phyloP scores from a whole-genome alignment of 805 yeast species.

The Candida fluviatilis region DNA sequence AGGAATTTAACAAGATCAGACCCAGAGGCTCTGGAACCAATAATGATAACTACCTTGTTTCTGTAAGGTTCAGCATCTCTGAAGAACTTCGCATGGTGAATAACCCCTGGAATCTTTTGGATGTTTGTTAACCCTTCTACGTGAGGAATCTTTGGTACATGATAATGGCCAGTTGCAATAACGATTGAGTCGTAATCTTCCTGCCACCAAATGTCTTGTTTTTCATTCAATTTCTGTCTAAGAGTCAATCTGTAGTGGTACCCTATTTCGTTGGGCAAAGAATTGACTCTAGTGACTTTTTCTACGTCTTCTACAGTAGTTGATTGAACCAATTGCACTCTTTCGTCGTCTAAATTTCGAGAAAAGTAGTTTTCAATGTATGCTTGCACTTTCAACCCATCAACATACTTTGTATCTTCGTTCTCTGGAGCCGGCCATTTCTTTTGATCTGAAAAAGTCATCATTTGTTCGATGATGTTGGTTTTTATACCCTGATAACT shows the following conservation, averaged over 20 bases:
- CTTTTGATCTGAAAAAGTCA: slow-evolving; percentile 42
- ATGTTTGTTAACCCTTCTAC: slow-evolving; percentile 38
- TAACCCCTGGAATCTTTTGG: slow-evolving; percentile 21
- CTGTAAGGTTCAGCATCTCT: slow-evolving; percentile 26
- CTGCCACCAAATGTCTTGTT: slow-evolving; percentile 33
- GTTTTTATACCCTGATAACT: slow-evolving; percentile 27
- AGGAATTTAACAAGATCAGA: slow-evolving; percentile 27
- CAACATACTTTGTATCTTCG: slow-evolving; percentile 22
- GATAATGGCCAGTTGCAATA: slow-evolving; percentile 47
- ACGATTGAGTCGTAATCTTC: slow-evolving; percentile 38
- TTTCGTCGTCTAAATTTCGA: slow-evolving; percentile 15
- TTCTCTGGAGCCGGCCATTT: slow-evolving; percentile 27
- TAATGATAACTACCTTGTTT: slow-evolving; percentile 26
- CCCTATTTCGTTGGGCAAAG: slow-evolving; percentile 5
- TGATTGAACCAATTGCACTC: slow-evolving; percentile 19
- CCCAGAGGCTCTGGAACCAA: slow-evolving; percentile 20
- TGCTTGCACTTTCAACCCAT: slow-evolving; percentile 19
- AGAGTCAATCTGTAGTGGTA: slow-evolving; percentile 18
- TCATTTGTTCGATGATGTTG: slow-evolving; percentile 40
- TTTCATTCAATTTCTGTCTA: slow-evolving; percentile 12
- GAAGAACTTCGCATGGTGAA: slow-evolving; percentile 45
- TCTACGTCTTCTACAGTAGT: slow-evolving; percentile 40
- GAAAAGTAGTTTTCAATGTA: slow-evolving; percentile 27
- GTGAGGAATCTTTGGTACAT: slow-evolving; percentile 42
- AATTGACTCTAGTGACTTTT: slow-evolving; percentile 8